phyloP scores from a whole-genome alignment of 2,329 filamentous ascomycete species.

The Curvularia verruculosa region DNA sequence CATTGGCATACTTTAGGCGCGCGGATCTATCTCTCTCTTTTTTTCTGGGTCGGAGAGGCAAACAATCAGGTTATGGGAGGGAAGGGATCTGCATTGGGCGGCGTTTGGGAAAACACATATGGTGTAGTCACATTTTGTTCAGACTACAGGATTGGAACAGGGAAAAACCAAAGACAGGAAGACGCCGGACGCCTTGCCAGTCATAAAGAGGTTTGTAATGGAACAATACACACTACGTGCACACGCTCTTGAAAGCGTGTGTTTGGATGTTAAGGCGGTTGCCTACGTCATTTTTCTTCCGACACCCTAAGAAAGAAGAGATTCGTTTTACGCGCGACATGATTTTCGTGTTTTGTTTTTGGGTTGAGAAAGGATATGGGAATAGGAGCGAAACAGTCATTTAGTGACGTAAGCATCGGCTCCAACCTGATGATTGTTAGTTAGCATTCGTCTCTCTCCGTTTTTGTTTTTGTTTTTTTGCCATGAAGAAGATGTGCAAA shows the following conservation, averaged over 20 bases:
- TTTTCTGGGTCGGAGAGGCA: neutral
- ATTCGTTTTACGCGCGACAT: neutral
- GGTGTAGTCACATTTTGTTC: constrained; percentile 3
- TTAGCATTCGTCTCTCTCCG: too few species aligned
- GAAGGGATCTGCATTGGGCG: constrained; percentile 17
- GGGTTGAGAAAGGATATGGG: neutral
- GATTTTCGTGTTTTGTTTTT: neutral
- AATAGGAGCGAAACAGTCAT: neutral
- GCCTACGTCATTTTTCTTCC: neutral
- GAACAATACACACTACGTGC: constrained; percentile 5
- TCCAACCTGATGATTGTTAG: constrained; percentile 39
- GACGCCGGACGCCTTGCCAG: constrained; percentile 16
- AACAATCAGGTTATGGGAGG: neutral
- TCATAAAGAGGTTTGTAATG: constrained; percentile 10
- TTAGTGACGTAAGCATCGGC: constrained; percentile 44
- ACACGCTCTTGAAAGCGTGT: constrained; percentile 4
- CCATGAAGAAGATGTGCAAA: neutral
- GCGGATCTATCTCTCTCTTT: too few species aligned
- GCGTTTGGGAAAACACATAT: constrained; percentile 11
- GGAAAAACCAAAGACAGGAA: neutral
- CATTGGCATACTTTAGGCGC: neutral
- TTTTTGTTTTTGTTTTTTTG: neutral
- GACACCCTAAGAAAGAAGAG: neutral
- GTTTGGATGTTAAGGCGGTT: neutral
- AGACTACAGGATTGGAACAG: neutral